Conservation (phyloP, 2,329 filamentous ascomycete species). For the Sclerotinia minor region DNA sequence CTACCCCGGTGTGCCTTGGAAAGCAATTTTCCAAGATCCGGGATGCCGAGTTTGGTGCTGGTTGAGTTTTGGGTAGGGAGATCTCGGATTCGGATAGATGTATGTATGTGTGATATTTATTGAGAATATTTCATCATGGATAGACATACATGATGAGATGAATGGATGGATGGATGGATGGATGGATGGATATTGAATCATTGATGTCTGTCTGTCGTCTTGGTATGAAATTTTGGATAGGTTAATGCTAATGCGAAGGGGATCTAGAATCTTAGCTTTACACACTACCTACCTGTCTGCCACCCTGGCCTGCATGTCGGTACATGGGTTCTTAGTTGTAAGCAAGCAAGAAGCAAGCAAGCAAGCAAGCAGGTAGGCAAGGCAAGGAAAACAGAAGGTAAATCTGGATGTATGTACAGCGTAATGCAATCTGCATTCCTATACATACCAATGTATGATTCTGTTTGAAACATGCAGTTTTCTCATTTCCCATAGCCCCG, state of each 20-base stretch:
- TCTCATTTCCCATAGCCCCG: neutral
- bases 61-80: too few relatives aligned
- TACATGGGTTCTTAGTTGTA: constrained; percentile 27
- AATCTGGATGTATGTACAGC: neutral
- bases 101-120: too few relatives aligned
- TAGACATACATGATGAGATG: neutral
- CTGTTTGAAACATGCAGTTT: constrained; percentile 2
- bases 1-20: too few relatives aligned
- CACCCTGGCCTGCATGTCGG: constrained; percentile 32
- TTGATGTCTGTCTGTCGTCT: neutral
- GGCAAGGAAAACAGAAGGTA: constrained; percentile 23
- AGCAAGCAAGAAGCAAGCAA: constrained; percentile 13
- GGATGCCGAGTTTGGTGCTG: too few relatives aligned
- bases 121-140: too few relatives aligned
- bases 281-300: neutral
- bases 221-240: neutral
- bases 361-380: too few relatives aligned
- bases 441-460: constrained; percentile 7
- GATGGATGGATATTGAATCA: too few relatives aligned
- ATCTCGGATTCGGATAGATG: too few relatives aligned
- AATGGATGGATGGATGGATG: neutral
- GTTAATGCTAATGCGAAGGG: neutral
- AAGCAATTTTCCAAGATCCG: too few relatives aligned
- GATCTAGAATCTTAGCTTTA: constrained; percentile 19
- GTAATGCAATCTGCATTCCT: neutral